Base-by-base conservation (phyloP, 108 stramenopile genomes). In the Nannochloropsis granulata region DNA sequence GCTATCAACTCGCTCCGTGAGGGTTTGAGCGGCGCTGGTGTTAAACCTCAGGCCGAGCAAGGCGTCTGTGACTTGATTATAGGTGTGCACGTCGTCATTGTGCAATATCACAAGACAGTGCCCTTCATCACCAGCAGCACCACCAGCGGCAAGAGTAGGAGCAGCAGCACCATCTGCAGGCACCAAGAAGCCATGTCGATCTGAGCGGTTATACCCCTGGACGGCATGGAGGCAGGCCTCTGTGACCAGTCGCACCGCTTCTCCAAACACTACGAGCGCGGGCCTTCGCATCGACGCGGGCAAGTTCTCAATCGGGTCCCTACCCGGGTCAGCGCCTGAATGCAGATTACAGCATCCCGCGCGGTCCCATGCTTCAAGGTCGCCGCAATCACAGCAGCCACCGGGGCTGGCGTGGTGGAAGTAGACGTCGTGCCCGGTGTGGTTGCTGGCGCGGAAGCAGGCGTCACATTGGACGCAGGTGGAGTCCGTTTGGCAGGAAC, bases 371-470 rank as follows among this genome's bases (percentile, higher is more conserved):
- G 98, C 97, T 87, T 99, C 98, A 9, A 91, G 84, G 89, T 99
- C 98, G n/a, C 98, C 98, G 84, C 98, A 99, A 92, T 99, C 98
- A 84, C 98, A 99, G 90, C 98, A 99, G 78, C 98, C 98, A 23
- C 97, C 97, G 16, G 97, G 96, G 23, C 90, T 92, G 26, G 97
- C 96, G 45, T 95, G 92, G 88, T 99, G 97, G 89, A 99, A 99
- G 81, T 93, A 95, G 45, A 99, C 98, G 87, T 99, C 95, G 86
- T 99, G 97, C 8, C 97, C 97, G 23, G 92, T 91, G 86, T 99
- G 98, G 87, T 97, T 91, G 16, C 90, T 91, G 24, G 92, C 82
- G 24, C 93, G 93, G 88, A 97, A 99, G 89, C 98, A 99, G 13
- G 83, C 43, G 82, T 99, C 96, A 88, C 98, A 99, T 80, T 97